Base-by-base conservation (phyloP, 306 rosid genomes). In the Begonia loranthoides region DNA sequence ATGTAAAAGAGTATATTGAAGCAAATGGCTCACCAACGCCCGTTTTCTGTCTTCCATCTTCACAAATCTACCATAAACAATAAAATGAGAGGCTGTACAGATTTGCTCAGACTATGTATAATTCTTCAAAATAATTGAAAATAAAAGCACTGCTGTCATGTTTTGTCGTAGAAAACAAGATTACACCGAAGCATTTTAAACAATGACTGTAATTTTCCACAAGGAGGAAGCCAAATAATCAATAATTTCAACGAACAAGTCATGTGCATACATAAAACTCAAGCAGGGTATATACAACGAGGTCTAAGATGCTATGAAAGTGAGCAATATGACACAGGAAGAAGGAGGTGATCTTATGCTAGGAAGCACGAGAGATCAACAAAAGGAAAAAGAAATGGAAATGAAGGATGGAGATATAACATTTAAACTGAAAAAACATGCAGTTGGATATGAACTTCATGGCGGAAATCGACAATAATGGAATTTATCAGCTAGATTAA, bases 1-100 rank as follows among this genome's bases (percentile, higher is more conserved):
- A 60, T 63, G 56, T 14, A 79, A 59, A 33, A 89, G 89, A 43
- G 71, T 80, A 36, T 89, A 84, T 55, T 89, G 95, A 61, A 89
- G 95, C 73, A 89, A 61, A 50, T 76, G 70, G 69, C 95, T 89
- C 65, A 79, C 71, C 47, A 89, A 89, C 55, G 90, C 89, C 39
- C 83, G 79, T 58, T 82, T 89, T 40, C 60, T 59, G 62, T 89
- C 95, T 73, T 82, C 90, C 67, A 72, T 1, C 57, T 74, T 70
- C 13, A 76, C 21, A 75, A 68, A 84, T 64, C 93, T 85, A 70
- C 50, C 47, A 76, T 11, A 66, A 58, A 62, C 45, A 24, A 41
- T 2, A 28, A 14, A 69, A 21, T 53, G 5, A 24, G 44, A 43
- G 19, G 62, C 70, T 56, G 66, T n/a, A 39, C 39, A 41, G 45